phyloP scores from a whole-genome alignment of 2,329 filamentous ascomycete genomes.

The Furcasterigmium sp. region DNA sequence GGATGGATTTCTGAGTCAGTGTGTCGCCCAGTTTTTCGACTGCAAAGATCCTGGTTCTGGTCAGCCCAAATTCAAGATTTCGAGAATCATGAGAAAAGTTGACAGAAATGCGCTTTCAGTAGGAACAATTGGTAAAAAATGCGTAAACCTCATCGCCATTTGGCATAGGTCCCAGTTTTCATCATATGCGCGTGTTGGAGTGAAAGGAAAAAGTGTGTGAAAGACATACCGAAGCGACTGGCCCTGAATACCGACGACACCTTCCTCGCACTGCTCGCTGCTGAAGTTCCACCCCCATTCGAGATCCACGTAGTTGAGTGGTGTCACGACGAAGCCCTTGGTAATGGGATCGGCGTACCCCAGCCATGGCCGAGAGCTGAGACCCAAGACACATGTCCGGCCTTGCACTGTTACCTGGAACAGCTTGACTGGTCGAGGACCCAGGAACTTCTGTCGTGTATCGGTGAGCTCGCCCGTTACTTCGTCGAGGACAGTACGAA shows the following conservation, averaged over 20 bases:
- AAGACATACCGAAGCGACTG: constrained; percentile 72
- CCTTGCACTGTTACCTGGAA: constrained; percentile 87
- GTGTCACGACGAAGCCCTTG: constrained; percentile 86
- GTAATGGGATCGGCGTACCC: constrained; percentile 87
- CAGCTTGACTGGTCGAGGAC: constrained; percentile 81
- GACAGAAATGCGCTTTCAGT: constrained; percentile 57
- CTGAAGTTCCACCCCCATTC: constrained; percentile 97
- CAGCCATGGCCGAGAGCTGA: constrained; percentile 94
- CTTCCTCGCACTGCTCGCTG: constrained; percentile 88
- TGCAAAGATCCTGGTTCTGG: constrained; percentile 67
- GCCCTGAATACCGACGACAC: constrained; percentile 89
- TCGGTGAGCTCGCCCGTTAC: constrained; percentile 93
- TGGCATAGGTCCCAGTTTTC: constrained; percentile 57
- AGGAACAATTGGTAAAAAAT: constrained; percentile 88
- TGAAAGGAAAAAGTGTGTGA: constrained; percentile 21
- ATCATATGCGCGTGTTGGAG: constrained; percentile 45
- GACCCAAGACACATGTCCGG: constrained; percentile 77
- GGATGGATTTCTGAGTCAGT: constrained; percentile 78
- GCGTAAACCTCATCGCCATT: constrained; percentile 50
- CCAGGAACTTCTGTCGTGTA: constrained; percentile 89
- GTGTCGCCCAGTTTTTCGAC: constrained; percentile 84
- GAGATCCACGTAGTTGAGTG: constrained; percentile 79
- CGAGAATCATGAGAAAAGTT: constrained; percentile 8
- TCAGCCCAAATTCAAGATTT: not conserved
- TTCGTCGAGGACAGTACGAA: constrained; percentile 91